Evolutionary conservation across 495 filamentous ascomycete genomes (phyloP), one percentile per base, ranked within the genome.

Genomic region (Neurospora sp.): DNA sequence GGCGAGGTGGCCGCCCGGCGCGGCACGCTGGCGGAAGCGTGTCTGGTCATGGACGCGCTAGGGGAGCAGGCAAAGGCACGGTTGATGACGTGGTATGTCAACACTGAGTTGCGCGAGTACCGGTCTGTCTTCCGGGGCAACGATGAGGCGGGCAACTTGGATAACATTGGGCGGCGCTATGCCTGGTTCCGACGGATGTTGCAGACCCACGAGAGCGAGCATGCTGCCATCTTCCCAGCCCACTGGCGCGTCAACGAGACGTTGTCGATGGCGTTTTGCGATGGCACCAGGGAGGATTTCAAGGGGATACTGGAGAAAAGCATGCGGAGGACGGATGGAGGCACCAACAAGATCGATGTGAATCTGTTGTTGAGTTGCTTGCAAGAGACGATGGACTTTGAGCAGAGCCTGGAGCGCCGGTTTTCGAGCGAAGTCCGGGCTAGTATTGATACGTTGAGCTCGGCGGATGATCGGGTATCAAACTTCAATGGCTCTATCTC

Each of bases 351-450:
- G 42, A 84, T 98, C 69, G 94, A 99, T 81, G 96, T 99, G 73
- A 96, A 97, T 78, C 82, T 99, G 70, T 82, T 99, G 41, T 87
- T 99, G 20, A 93, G 92, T 16, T 98, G 96, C 77, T 83, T 99
- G 70, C 95, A 98, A 76, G 96, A 99, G 82, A 99, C 96, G 1
- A 88, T 99, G 75, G 93, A 99, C 76, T 99, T 99, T 79, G 96
- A 99, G 81, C 95, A 98, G 78, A 91, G 88, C 65, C 85, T 99
- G 16, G 96, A 99, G 77, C 86, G 89, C 42, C 89, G 93, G 16
- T 98, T 98, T 81, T 85, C 90, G 2, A 91, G 83, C 79, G 89
- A 93, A 69, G 78, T 93, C 17, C 88, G 94, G 41, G 89, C 89
- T n/a, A 98, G 94, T 44, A 94, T 96, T 42, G 96, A 98, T 78